Conservation (phyloP, 2,329 filamentous ascomycete species). For the Alternaria sp. region DNA sequence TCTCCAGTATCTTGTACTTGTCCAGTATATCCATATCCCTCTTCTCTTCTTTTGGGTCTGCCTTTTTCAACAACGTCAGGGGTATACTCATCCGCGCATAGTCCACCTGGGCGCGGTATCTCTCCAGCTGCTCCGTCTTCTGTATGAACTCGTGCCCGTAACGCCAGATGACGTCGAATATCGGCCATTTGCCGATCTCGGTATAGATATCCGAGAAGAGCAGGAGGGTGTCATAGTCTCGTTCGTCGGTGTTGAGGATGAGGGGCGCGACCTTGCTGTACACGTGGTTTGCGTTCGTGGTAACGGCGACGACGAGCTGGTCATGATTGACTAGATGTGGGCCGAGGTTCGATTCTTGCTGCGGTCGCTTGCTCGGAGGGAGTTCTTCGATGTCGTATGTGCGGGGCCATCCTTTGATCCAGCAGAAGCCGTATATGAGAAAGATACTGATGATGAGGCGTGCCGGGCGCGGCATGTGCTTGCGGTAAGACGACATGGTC, state of each 20-base stretch:
- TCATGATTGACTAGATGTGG: conserved; percentile 35
- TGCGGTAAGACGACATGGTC: conserved; percentile 37
- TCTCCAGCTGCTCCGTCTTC: conserved; percentile 46
- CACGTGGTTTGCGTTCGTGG: conserved; percentile 65
- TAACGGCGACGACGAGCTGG: conserved; percentile 62
- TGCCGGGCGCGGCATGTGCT: conserved; percentile 33
- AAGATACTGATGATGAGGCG: conserved; percentile 32
- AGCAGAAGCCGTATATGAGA: conserved; percentile 41
- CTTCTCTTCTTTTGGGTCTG: conserved; percentile 32
- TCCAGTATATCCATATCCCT: conserved; percentile 37
- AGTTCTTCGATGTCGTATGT: conserved; percentile 47
- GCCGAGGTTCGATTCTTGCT: conserved; percentile 24
- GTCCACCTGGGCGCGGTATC: conserved; percentile 49
- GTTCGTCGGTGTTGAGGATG: conserved; percentile 35
- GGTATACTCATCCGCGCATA: conserved; percentile 44
- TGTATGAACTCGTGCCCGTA: conserved; percentile 41
- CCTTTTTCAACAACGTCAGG: conserved; percentile 31
- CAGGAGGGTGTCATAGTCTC: conserved; percentile 49
- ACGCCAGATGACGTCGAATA: conserved; percentile 51
- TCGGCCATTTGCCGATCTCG: conserved; percentile 42
- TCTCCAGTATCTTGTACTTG: conserved; percentile 53
- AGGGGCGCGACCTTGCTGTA: conserved; percentile 61
- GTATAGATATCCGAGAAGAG: conserved; percentile 53
- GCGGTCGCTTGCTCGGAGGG: conserved; percentile 31
- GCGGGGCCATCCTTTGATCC: conserved; percentile 46